Conservation (phyloP, 73 alveolate genomes). For the Stentor coeruleus region DNA sequence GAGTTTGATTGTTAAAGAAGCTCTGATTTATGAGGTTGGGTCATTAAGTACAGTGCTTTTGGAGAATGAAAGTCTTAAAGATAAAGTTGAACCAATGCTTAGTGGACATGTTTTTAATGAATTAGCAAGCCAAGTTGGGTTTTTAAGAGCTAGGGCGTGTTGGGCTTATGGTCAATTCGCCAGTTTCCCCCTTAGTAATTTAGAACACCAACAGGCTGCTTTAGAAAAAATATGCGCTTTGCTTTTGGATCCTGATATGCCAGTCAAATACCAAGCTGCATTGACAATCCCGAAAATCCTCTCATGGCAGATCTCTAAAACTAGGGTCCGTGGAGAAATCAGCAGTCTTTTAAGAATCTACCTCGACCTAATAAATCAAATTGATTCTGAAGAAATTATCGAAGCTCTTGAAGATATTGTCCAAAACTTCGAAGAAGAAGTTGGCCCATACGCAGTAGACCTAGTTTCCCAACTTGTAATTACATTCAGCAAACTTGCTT, state of each 20-base stretch:
- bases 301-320: constrained; percentile 46
- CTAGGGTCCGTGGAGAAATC: constrained; percentile 53
- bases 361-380: constrained; percentile 66
- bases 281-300: constrained; percentile 52
- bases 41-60: constrained; percentile 28
- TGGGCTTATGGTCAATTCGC: constrained; percentile 78
- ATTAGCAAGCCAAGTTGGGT: constrained; percentile 50
- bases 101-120: constrained; percentile 61
- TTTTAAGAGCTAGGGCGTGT: constrained; percentile 71
- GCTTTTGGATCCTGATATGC: constrained; percentile 57
- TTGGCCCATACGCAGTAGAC: constrained; percentile 76
- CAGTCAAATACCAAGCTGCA: constrained; percentile 78
- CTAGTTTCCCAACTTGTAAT: constrained; percentile 51
- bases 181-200: constrained; percentile 42
- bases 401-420: constrained; percentile 84
- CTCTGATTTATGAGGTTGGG: constrained; percentile 46
- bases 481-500: constrained; percentile 48
- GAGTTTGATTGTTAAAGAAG: constrained; percentile 52
- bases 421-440: constrained; percentile 54
- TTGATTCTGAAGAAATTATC: constrained; percentile 78
- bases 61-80: constrained; percentile 28
- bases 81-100: constrained; percentile 41
- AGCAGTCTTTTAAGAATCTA: constrained; percentile 55
- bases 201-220: constrained; percentile 32
- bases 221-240: constrained; percentile 43